Conservation (phyloP, 352 stramenopile genomes). For the Phytopythium kandeliae region DNA sequence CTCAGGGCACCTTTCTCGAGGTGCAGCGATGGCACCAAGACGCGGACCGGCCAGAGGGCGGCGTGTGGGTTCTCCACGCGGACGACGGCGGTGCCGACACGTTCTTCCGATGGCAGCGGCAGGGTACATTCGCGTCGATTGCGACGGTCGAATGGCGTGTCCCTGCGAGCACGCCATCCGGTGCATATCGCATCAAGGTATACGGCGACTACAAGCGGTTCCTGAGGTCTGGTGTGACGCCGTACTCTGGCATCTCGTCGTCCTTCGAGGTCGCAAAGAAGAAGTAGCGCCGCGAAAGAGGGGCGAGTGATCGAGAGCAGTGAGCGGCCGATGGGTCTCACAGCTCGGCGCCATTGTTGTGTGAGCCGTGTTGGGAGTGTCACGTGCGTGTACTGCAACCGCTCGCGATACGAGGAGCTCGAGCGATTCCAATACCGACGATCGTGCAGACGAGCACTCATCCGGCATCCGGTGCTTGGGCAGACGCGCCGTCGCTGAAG, state of each 20-base stretch:
- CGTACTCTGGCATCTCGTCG: constrained; percentile 58
- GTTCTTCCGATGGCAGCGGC: constrained; percentile 68
- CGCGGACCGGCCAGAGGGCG: constrained; percentile 19
- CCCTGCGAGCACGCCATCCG: constrained; percentile 28
- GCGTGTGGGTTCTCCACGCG: constrained; percentile 65
- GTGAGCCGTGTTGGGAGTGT: too few relatives aligned
- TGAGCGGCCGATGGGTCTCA: too few relatives aligned
- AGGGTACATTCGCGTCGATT: constrained; percentile 60
- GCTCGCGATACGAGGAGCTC: too few relatives aligned
- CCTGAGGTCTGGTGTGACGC: constrained; percentile 33
- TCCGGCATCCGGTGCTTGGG: too few relatives aligned
- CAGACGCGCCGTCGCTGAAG: too few relatives aligned
- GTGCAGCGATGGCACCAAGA: constrained; percentile 66
- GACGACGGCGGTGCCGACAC: constrained; percentile 74
- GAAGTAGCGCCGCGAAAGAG: too few relatives aligned
- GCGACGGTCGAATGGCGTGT: constrained; percentile 74
- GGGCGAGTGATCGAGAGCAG: too few relatives aligned
- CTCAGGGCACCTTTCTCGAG: constrained; percentile 71
- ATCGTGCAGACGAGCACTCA: too few relatives aligned
- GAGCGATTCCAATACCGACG: too few relatives aligned
- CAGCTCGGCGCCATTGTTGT: too few relatives aligned
- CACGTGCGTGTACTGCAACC: too few relatives aligned
- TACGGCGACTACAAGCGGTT: constrained; percentile 77
- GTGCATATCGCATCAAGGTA: constrained; percentile 72
- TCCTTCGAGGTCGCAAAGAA: constrained; percentile 35